Conservation (phyloP, 2,329 filamentous ascomycete genomes). For the Rutstroemia sp. region DNA sequence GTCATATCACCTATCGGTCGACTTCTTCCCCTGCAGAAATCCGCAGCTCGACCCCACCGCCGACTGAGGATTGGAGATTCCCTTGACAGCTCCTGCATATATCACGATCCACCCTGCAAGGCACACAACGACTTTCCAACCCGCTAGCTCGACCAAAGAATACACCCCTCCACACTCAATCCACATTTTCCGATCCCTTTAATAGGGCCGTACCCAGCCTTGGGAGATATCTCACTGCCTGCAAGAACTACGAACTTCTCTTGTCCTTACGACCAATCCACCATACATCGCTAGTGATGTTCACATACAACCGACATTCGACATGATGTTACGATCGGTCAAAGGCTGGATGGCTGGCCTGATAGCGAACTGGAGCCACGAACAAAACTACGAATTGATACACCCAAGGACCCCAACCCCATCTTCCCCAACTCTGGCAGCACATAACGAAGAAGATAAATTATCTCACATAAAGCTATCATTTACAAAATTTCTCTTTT, state of each 20-base stretch:
- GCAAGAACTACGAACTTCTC: background rate
- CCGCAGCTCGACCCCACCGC: no score
- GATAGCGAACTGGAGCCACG: background rate
- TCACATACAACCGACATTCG: background rate
- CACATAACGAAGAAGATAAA: background rate
- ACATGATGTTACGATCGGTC: constrained; percentile 5
- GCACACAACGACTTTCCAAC: no score
- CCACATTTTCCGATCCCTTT: no score
- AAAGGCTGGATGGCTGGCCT: background rate
- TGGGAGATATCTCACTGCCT: no score
- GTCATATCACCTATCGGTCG: no score
- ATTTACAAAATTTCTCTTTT: constrained; percentile 4
- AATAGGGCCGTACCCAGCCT: no score
- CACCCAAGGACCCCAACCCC: background rate
- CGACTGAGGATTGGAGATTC: no score
- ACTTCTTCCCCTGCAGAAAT: no score
- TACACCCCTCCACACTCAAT: no score
- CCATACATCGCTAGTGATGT: background rate
- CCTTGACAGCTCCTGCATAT: no score
- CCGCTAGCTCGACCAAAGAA: no score
- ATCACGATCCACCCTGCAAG: no score
- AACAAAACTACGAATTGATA: constrained; percentile 6
- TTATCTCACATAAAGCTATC: background rate
- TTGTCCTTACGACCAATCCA: background rate
- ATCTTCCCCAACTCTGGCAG: background rate